phyloP scores from a whole-genome alignment of 371 early-diverging fungal species.

The Circinella umbellata region DNA sequence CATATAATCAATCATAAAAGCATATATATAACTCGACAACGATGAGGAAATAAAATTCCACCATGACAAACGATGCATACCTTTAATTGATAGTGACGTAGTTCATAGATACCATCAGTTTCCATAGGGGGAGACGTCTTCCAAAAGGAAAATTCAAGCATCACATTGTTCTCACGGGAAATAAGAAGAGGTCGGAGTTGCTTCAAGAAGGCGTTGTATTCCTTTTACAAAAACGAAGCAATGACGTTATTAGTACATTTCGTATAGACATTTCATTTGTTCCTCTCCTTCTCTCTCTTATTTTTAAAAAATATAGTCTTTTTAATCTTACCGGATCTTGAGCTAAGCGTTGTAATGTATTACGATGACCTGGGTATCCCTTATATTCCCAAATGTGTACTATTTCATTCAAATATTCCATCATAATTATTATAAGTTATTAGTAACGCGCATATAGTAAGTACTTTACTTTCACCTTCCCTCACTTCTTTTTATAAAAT shows the following conservation, averaged over 20 bases:
- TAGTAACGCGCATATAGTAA: background rate
- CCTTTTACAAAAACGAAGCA: slow-evolving; percentile 17
- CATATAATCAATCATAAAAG: background rate
- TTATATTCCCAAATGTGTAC: slow-evolving; percentile 96
- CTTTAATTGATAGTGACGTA: slow-evolving; percentile 85
- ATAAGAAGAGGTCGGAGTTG: slow-evolving; percentile 71
- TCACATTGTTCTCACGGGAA: slow-evolving; percentile 81
- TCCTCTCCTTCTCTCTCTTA: too few relatives aligned
- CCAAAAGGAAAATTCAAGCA: slow-evolving; percentile 95
- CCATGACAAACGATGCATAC: slow-evolving; percentile 28
- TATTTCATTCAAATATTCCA: background rate
- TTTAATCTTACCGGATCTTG: slow-evolving; percentile 58
- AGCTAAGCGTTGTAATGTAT: slow-evolving; percentile 57
- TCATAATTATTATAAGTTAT: background rate
- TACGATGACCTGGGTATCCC: slow-evolving; percentile 81
- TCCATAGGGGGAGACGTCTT: slow-evolving; percentile 75
- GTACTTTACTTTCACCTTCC: too few relatives aligned
- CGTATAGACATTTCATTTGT: too few relatives aligned
- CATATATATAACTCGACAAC: background rate
- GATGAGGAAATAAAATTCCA: background rate
- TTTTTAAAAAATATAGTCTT: background rate
- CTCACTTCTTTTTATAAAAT: too few relatives aligned
- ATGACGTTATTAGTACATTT: background rate
- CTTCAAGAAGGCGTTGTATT: slow-evolving; percentile 56
- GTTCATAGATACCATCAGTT: slow-evolving; percentile 87